Base-by-base conservation (phyloP, 2,329 filamentous ascomycete genomes). In the Trichoderma asperellum region DNA sequence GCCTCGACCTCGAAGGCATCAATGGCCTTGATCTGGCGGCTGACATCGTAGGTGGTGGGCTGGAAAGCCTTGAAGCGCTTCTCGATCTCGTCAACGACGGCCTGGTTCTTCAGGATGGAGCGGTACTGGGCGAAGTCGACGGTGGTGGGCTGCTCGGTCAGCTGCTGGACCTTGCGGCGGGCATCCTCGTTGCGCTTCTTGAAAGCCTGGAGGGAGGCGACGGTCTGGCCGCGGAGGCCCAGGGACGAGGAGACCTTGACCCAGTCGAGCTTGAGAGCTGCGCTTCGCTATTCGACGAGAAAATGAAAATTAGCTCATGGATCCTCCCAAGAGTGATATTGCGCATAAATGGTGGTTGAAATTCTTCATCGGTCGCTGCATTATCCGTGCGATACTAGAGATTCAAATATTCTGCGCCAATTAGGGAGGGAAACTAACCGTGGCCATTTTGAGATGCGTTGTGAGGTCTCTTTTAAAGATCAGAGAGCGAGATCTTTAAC, bases 161-260 rank as follows among this genome's bases (percentile, higher is more conserved):
- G 93, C 72, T 89, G 78, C 83, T 92, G 89, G 72, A 99, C 88
- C 85, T 95, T 95, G 86, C 96, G 95, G 84, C 95, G 94, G 80
- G 93, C 95, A 82, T 97, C 94, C 81, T 99, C 96, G 88, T 98
- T 97, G 86, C 96, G 94, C 90, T 97, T 96, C 90, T 99, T 99
- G 91, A 99, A 99, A 75, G 93, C 89, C 82, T 95, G 91, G 72
- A 99, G 93, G 72, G 95, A 92, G 78, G 91, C 85, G 76, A 93
- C 94, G 76, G 96, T 99, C 86, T 94, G 92, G 82, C 96, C 96
- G 83, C 93, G 93, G 83, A 99, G 93, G 82, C 95, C 95, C 79
- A 99, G 94, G 80, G 95, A 96, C 84, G 88, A 89, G 84, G 91
- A 91, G 80, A 99, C 89, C 86, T 96, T 96, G 85, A 89, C 89